Evolutionary conservation across 2,329 filamentous ascomycete species (phyloP).

Genomic region (Colletotrichum salicis): DNA sequence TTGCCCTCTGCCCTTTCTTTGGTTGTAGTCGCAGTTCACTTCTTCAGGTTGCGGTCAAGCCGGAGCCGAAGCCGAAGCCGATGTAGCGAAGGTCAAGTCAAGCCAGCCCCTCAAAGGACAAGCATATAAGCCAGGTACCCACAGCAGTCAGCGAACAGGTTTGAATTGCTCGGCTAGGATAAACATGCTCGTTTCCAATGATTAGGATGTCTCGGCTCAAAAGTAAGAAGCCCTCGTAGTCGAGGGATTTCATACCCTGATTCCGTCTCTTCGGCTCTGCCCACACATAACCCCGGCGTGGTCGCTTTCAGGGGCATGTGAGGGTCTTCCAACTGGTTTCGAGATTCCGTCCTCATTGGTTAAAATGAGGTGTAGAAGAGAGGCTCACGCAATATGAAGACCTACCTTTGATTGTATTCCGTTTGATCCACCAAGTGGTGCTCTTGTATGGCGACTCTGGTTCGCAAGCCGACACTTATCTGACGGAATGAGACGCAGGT

Average conservation of each 20-base stretch:
- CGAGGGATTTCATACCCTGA: neutral
- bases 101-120: neutral
- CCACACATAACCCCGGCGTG: neutral
- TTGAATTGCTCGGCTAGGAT: neutral
- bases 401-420: neutral
- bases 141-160: neutral
- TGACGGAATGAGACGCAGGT: neutral
- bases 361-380: neutral
- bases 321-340: neutral
- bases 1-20: too few relatives aligned
- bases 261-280: neutral
- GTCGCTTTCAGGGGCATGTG: neutral
- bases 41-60: neutral
- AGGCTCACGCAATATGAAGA: neutral
- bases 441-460: neutral
- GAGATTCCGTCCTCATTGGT: neutral
- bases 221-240: neutral
- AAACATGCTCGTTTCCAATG: neutral
- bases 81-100: neutral
- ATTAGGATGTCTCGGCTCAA: neutral
- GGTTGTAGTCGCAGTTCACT: too few relatives aligned
- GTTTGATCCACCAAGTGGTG: neutral
- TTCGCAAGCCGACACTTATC: neutral
- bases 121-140: neutral
- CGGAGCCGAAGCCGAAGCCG: constrained; percentile 28